Percentiles rank a stretch among this genome's conserved stretches.
Evolutionary conservation across 176 grass and related monocot species (phyloP).

Genomic region (Cymbopogon citratus): DNA sequence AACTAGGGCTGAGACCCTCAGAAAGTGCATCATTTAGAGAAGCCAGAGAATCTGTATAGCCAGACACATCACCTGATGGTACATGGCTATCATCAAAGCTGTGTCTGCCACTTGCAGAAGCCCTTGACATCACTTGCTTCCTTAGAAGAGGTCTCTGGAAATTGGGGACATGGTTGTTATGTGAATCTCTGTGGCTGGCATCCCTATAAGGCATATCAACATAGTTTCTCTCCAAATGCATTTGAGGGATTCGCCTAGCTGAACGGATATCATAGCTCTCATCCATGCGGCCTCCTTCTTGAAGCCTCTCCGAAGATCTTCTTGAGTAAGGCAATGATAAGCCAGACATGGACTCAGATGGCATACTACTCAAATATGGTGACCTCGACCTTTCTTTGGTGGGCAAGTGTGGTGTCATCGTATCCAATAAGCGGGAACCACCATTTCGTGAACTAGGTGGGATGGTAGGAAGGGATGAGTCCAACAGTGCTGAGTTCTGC

Average conservation of each 20-base stretch:
- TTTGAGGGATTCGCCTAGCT: conserved; percentile 58
- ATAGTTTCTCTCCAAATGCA: conserved; percentile 56
- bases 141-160: conserved; percentile 97
- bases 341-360: conserved; percentile 58
- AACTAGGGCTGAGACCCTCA: conserved; percentile 91
- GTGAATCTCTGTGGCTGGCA: conserved; percentile 61
- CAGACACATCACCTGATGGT: conserved; percentile 49
- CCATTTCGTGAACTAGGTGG: conserved; percentile 64
- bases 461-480: conserved; percentile 62
- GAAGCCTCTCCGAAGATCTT: conserved; percentile 74
- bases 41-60: conserved; percentile 65
- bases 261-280: conserved; percentile 51
- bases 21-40: conserved; percentile 86
- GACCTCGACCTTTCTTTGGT: conserved; percentile 65
- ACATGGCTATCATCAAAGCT: conserved; percentile 76
- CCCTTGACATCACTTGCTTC: conserved; percentile 87
- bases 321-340: conserved; percentile 63
- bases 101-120: conserved; percentile 57
- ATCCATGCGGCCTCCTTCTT: conserved; percentile 49
- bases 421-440: conserved; percentile 54
- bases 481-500: conserved; percentile 57
- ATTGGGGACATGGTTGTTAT: conserved; percentile 71
- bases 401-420: conserved; percentile 42
- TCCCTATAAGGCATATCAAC: conserved; percentile 71
- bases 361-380: conserved; percentile 61